Conservation (phyloP, 345 rosid species). For the Lumnitzera littorea region DNA sequence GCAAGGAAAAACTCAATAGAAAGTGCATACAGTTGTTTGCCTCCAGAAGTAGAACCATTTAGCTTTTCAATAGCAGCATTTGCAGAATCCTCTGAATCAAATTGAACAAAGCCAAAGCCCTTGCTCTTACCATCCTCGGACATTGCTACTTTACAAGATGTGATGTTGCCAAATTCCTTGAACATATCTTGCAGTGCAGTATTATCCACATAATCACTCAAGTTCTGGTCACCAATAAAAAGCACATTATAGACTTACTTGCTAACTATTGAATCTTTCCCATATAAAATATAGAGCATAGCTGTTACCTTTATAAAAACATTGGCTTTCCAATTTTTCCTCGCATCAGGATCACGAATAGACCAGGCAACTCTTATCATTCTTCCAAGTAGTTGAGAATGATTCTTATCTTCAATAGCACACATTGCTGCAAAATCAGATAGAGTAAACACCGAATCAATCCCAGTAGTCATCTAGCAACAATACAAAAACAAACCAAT, state of each 20-base stretch:
- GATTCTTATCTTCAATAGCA: slow-evolving; percentile 61
- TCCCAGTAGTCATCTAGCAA: too few species aligned
- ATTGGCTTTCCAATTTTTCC: slow-evolving; percentile 65
- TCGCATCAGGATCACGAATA: slow-evolving; percentile 56
- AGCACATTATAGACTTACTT: neutral
- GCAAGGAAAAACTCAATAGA: neutral
- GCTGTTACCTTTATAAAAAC: slow-evolving; percentile 59
- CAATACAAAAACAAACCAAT: too few species aligned
- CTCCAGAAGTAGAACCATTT: slow-evolving; percentile 34
- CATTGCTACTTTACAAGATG: slow-evolving; percentile 60
- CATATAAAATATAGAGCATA: neutral
- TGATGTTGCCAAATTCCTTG: slow-evolving; percentile 41
- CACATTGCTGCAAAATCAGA: slow-evolving; percentile 33
- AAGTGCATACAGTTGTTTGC: slow-evolving; percentile 53
- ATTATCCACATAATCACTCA: slow-evolving; percentile 43
- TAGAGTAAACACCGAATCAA: too few species aligned
- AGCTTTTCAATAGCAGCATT: slow-evolving; percentile 52
- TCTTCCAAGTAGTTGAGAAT: slow-evolving; percentile 50
- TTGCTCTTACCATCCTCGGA: slow-evolving; percentile 61
- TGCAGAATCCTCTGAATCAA: slow-evolving; percentile 52
- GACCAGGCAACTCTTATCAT: slow-evolving; percentile 68
- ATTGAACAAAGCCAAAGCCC: slow-evolving; percentile 72
- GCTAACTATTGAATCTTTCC: neutral
- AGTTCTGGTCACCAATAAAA: slow-evolving; percentile 29
- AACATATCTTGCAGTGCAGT: slow-evolving; percentile 45